A percentile compares a stretch with the other conserved stretches of the same genome.
Evolutionary conservation across 1,139 yeast species (phyloP).

Genomic region (Pichia sp.): DNA sequence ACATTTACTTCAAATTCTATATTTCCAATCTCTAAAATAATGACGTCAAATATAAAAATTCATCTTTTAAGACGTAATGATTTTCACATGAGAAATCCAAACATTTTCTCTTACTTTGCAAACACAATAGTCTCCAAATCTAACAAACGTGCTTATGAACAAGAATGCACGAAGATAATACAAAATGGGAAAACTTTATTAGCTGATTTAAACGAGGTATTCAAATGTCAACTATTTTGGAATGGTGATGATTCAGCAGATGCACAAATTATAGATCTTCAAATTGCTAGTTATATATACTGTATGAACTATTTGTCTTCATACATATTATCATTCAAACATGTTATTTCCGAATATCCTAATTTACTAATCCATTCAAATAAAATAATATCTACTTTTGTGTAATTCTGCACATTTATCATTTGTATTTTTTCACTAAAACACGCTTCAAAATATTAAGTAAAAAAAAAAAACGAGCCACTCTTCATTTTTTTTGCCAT

Average conservation of each 20-base stretch:
- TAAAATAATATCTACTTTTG: background rate
- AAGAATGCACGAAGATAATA: constrained; percentile 15
- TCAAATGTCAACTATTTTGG: constrained; percentile 5
- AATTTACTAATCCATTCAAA: constrained; percentile 2
- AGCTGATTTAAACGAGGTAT: constrained; percentile 12
- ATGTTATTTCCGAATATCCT: constrained; percentile 1
- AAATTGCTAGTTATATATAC: constrained; percentile 23
- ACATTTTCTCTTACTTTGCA: constrained; percentile 12
- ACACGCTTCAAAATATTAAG: background rate
- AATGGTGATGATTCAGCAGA: constrained; percentile 10
- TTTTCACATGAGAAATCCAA: constrained; percentile 21
- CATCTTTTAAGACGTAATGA: constrained; percentile 25
- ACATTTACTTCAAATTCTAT: background rate
- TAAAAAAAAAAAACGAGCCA: background rate
- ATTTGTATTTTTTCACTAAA: too few relatives aligned
- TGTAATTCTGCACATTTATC: too few relatives aligned
- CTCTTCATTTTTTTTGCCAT: background rate
- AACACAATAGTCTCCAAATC: constrained; percentile 5
- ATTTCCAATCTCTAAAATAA: background rate
- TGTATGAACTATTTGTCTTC: constrained; percentile 11
- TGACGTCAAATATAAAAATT: constrained; percentile 8
- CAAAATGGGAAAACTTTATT: constrained; percentile 19
- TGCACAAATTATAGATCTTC: constrained; percentile 21
- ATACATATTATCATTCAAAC: background rate
- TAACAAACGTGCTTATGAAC: background rate